Evolutionary conservation across 2,329 filamentous ascomycete genomes (phyloP).

Genomic region (Sporothrix pseudoabietina): DNA sequence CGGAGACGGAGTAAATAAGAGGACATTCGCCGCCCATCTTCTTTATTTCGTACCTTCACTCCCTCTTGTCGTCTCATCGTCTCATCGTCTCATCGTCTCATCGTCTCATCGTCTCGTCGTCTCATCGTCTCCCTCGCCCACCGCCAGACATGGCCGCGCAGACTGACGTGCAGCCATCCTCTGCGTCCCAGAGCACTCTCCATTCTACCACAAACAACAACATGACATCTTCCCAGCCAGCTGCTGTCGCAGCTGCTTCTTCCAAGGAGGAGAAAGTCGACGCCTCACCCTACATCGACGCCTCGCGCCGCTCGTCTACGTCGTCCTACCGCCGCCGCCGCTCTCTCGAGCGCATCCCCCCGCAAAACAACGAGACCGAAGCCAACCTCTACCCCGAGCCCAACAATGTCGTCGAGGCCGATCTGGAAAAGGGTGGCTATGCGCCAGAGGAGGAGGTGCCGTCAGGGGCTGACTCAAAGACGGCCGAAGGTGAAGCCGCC

Average conservation of each 20-base stretch:
- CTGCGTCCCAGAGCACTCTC: not conserved
- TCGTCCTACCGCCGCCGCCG: conserved; percentile 42
- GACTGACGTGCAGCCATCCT: not conserved
- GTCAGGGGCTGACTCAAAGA: too few species aligned
- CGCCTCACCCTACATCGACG: conserved; percentile 21
- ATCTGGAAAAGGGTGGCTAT: conserved; percentile 42
- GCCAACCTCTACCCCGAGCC: conserved; percentile 43
- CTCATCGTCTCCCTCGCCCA: not conserved
- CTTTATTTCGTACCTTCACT: not conserved
- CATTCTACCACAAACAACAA: not conserved
- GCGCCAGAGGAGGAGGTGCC: conserved; percentile 14
- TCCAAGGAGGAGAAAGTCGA: conserved; percentile 16
- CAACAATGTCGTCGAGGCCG: conserved; percentile 38
- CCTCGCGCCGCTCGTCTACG: conserved; percentile 22
- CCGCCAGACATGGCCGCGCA: not conserved
- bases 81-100: not conserved
- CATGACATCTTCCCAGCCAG: not conserved
- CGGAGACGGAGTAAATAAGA: not conserved
- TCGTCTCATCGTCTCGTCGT: not conserved
- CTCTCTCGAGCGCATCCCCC: conserved; percentile 47
- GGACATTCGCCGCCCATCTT: not conserved
- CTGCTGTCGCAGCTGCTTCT: not conserved
- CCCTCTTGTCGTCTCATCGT: not conserved
- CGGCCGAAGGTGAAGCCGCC: not conserved
- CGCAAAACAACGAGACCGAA: conserved; percentile 42